These are phyloP conservation scores for Mycena kentingensis DNA, from an alignment of 768 basidiomycete genomes.

Conservation along the genomic window DNA sequence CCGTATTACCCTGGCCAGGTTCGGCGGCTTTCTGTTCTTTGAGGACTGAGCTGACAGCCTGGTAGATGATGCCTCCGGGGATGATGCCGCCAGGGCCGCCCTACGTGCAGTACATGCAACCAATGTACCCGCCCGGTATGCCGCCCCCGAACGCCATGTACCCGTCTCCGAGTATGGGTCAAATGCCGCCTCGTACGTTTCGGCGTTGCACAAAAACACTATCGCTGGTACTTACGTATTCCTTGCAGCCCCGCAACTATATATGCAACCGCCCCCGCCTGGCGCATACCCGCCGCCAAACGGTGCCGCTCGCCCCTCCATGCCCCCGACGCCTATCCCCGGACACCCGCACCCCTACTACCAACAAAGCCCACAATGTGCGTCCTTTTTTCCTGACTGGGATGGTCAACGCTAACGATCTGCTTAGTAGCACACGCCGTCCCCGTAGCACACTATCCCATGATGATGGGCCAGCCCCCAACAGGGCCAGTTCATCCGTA, in stretches of 20 bases:
- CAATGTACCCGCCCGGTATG: conserved; percentile 82
- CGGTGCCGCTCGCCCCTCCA: conserved; percentile 77
- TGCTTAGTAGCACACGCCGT: conserved; percentile 60
- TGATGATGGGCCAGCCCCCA: conserved; percentile 88
- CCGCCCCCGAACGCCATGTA: conserved; percentile 78
- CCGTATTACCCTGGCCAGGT: conserved; percentile 83
- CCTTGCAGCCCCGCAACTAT: conserved; percentile 63
- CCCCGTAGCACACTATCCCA: conserved; percentile 85
- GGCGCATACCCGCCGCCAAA: conserved; percentile 81
- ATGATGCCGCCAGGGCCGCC: conserved; percentile 80
- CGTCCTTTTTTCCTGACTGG: conserved; percentile 4
- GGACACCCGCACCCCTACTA: conserved; percentile 87
- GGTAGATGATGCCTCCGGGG: conserved; percentile 86
- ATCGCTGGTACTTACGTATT: conserved; percentile 8
- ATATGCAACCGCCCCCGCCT: conserved; percentile 79
- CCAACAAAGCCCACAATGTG: conserved; percentile 88
- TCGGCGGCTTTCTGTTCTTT: too few relatives aligned
- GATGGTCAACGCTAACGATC: conserved; percentile 14
- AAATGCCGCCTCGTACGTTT: conserved; percentile 86
- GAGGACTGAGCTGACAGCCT: too few relatives aligned
- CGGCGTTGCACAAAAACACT: not conserved
- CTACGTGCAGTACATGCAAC: conserved; percentile 87
- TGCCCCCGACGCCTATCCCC: conserved; percentile 91
- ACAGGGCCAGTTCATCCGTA: conserved; percentile 71
- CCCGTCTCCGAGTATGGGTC: conserved; percentile 75